Evolutionary conservation across 1,284 basidiomycete species (phyloP), one percentile per base, ranked within the genome.

Genomic region (Leccinum huronense): DNA sequence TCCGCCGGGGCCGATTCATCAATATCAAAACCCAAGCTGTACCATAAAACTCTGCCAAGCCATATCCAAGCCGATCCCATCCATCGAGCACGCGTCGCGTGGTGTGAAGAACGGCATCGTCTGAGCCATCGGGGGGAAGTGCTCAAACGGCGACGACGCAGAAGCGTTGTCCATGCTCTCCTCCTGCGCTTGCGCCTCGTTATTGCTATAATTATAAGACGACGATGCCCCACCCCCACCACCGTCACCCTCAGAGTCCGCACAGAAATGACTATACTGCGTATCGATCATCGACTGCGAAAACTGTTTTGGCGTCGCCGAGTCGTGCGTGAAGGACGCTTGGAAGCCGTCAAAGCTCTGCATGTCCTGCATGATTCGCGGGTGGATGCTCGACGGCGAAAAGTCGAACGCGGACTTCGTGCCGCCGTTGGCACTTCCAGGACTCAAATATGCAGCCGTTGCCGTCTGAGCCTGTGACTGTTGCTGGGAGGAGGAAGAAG

Each of bases 21-120:
- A 51, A 51, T 4, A 51, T 70, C 58, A 86, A 70, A 88, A 89
- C 1, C 87, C 87, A 59, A 89, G 77, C 69, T 89, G 87, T 72
- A 88, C 85, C 54, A 87, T 84, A 62, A 89, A 87, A 65, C 79
- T 83, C 71, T 86, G 83, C 87, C 87, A 89, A 0, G 84, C 82
- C 31, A 85, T 76, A 69, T 89, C 86, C 63, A 88, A 68, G 58
- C 81, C 75, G 1, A 79, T 72, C 14, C 75, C 68, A 2, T 71
- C 72, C 8, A 31, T 4, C 5, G 69, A 64, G 40, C 65, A 58
- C 58, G 48, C 60, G 34, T 55, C 66, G 5, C 57, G 38, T 1
- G 45, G 23, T 4, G 60, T 31, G 13, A 60, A 27, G 14, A 69
- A 70, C 4, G 62, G 60, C n/a, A 67, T 68, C 11, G 64, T 65